Evolutionary conservation across 805 yeast species (phyloP).

Genomic region (Priceomyces carsonii): DNA sequence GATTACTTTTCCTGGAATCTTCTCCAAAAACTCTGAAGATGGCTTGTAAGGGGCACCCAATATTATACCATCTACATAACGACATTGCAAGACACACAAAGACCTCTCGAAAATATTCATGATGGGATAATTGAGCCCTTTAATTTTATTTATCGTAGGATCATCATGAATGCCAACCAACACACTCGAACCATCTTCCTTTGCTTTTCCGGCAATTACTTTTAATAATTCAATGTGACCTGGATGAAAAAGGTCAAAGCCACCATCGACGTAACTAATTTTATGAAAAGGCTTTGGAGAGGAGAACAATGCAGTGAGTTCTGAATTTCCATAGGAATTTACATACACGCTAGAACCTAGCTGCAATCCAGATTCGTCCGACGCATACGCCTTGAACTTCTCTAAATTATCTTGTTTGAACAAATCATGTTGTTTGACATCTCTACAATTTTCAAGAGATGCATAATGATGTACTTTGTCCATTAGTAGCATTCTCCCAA

Average conservation of each 20-base stretch:
- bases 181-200: constrained; percentile 41
- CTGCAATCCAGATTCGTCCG: constrained; percentile 58
- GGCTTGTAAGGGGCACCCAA: constrained; percentile 67
- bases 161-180: constrained; percentile 73
- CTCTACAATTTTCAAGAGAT: constrained; percentile 24
- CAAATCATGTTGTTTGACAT: constrained; percentile 24
- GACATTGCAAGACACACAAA: constrained; percentile 85
- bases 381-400: constrained; percentile 57
- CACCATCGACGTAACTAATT: constrained; percentile 70
- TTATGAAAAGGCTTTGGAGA: constrained; percentile 5
- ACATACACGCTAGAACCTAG: constrained; percentile 61
- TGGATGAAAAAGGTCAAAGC: constrained; percentile 89
- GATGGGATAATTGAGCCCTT: constrained; percentile 71
- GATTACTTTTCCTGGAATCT: constrained; percentile 38
- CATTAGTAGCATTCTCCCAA: constrained; percentile 76
- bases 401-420: constrained; percentile 38
- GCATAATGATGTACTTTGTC: constrained; percentile 59
- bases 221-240: constrained; percentile 82
- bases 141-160: constrained; percentile 49
- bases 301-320: neutral
- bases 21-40: constrained; percentile 35
- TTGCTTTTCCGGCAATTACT: constrained; percentile 42
- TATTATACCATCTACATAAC: constrained; percentile 76
- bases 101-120: constrained; percentile 89
- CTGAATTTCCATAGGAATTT: constrained; percentile 18